Conservation (phyloP, 176 grass and related monocot genomes). For the Dactylis glomerata region DNA sequence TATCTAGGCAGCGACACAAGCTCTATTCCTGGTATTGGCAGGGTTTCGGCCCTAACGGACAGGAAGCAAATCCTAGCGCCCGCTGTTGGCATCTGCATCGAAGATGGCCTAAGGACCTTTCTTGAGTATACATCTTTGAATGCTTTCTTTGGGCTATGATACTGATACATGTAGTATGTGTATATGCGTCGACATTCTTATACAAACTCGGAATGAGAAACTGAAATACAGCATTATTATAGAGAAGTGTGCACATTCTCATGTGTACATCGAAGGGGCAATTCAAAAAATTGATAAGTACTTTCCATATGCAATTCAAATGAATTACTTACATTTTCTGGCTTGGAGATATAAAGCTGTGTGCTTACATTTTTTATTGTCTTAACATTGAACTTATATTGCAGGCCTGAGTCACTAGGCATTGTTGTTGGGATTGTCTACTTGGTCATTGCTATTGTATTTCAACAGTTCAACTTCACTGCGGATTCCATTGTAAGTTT, state of each 20-base stretch:
- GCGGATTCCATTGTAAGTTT: slow-evolving; percentile 79
- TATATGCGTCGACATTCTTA: slow-evolving; percentile 9
- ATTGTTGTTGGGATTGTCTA: slow-evolving; percentile 95
- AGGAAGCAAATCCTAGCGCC: too few species aligned
- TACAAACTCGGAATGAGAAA: neutral
- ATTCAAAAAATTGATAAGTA: neutral
- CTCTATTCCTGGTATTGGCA: too few species aligned
- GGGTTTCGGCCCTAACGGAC: too few species aligned
- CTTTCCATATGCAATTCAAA: neutral
- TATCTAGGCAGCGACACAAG: too few species aligned
- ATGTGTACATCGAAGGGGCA: neutral
- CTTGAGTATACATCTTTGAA: neutral
- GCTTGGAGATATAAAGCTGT: neutral
- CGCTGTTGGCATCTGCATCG: too few species aligned
- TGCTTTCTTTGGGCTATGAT: neutral
- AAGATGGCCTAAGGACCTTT: too few species aligned
- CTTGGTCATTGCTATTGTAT: slow-evolving; percentile 89
- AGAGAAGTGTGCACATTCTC: neutral
- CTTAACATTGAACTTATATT: slow-evolving; percentile 31
- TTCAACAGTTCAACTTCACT: slow-evolving; percentile 87
- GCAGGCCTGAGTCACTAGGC: slow-evolving; percentile 87
- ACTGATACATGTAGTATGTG: neutral
- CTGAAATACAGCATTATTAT: neutral
- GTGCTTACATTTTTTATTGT: neutral
- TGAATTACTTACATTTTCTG: neutral